A percentile compares a stretch with the other conserved stretches of the same genome.
phyloP scores from a whole-genome alignment of 75 land plant genomes.

The Larix kaempferi region DNA sequence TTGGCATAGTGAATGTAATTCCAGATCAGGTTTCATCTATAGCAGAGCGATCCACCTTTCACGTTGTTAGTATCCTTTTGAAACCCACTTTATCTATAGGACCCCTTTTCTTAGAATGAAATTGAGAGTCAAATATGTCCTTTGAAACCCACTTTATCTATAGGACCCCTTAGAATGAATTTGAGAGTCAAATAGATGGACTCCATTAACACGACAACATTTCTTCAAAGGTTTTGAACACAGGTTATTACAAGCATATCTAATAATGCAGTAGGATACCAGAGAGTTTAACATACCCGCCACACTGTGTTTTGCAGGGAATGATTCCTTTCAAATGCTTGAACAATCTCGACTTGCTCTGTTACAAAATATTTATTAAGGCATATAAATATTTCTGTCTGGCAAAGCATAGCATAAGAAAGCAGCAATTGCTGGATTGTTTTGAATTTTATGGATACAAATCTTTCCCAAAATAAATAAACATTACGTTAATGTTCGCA shows the following conservation, averaged over 20 bases:
- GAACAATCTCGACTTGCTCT: constrained; percentile 54
- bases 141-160: no score
- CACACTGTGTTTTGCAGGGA: constrained; percentile 44
- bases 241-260: neutral
- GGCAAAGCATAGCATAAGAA: neutral
- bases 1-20: no score
- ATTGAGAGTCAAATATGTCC: no score
- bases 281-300: constrained; percentile 32
- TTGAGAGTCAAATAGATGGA: no score
- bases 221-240: no score
- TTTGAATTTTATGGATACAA: neutral
- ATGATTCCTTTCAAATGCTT: constrained; percentile 35
- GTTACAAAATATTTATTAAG: neutral
- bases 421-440: neutral
- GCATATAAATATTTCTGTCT: neutral
- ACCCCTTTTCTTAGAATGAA: no score
- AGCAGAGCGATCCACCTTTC: no score
- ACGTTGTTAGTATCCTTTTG: no score
- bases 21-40: no score
- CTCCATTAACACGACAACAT: no score
- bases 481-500: neutral
- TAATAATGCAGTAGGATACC: neutral
- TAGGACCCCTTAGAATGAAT: no score
- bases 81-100: no score
- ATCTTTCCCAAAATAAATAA: neutral